Percentiles rank a stretch among this genome's conserved stretches.
These are phyloP conservation scores for Podaxis carcinomalis DNA, from an alignment of 768 basidiomycete species.

Conservation along the genomic window DNA sequence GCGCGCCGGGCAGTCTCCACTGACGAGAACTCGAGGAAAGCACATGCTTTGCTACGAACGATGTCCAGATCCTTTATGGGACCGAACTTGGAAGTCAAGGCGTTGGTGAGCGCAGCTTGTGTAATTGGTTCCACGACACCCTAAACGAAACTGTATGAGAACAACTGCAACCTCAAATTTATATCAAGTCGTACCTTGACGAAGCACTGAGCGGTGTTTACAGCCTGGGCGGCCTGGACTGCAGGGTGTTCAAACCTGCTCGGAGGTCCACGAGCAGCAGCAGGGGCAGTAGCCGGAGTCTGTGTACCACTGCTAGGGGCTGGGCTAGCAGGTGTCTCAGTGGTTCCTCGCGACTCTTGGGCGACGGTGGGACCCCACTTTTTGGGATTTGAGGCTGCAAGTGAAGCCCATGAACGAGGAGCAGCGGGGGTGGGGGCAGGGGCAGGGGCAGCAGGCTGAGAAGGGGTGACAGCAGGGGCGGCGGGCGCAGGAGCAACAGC, in stretches of 20 bases:
- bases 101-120: conserved; percentile 40
- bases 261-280: conserved; percentile 27
- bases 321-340: conserved; percentile 49
- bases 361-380: conserved; percentile 87
- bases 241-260: conserved; percentile 38
- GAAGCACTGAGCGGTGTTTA: conserved; percentile 80
- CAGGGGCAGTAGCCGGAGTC: conserved; percentile 25
- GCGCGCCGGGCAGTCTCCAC: conserved; percentile 84
- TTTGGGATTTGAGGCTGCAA: conserved; percentile 77
- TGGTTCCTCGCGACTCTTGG: conserved; percentile 71
- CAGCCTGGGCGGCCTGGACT: conserved; percentile 50
- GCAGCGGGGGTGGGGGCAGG: conserved; percentile 41
- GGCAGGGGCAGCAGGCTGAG: conserved; percentile 28
- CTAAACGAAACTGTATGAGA: conserved; percentile 28
- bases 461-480: conserved; percentile 23
- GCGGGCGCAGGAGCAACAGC: conserved; percentile 25
- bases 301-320: conserved; percentile 36
- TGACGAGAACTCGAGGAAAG: conserved; percentile 84
- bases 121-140: conserved; percentile 70
- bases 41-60: conserved; percentile 84
- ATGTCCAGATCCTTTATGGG: conserved; percentile 86
- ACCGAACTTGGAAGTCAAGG: conserved; percentile 66
- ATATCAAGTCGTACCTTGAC: conserved; percentile 63
- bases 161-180: not conserved
- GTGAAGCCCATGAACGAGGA: conserved; percentile 88